Conservation (phyloP, 805 yeast species). For the Ogataea nitratoaversa region DNA sequence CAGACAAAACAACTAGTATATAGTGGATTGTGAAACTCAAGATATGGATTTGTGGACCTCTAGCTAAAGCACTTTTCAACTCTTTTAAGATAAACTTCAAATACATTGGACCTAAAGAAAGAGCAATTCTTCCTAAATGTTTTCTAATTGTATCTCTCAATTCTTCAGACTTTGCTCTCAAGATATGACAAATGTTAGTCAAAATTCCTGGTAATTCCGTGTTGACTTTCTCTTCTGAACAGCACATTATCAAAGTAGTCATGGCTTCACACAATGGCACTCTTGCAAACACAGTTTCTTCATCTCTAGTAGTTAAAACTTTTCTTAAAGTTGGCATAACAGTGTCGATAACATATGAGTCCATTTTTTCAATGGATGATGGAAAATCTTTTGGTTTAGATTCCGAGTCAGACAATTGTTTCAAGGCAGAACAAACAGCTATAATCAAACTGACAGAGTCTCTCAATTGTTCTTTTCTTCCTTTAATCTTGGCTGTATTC, state of each 20-base stretch:
- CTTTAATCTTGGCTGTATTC: constrained; percentile 17
- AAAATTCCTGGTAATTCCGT: constrained; percentile 73
- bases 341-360: constrained; percentile 48
- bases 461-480: constrained; percentile 42
- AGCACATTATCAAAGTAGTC: constrained; percentile 58
- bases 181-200: constrained; percentile 82
- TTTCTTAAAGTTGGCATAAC: constrained; percentile 59
- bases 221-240: constrained; percentile 52
- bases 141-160: constrained; percentile 83
- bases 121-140: constrained; percentile 60
- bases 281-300: constrained; percentile 70
- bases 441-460: constrained; percentile 57
- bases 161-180: constrained; percentile 81
- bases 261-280: constrained; percentile 81
- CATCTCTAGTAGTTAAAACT: constrained; percentile 61
- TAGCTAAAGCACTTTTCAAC: constrained; percentile 66
- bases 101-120: constrained; percentile 67
- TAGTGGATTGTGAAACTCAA: constrained; percentile 84
- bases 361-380: constrained; percentile 33
- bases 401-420: constrained; percentile 7
- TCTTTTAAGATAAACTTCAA: constrained; percentile 74
- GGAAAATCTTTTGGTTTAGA: constrained; percentile 32
- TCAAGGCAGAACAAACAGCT: constrained; percentile 46
- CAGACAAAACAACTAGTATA: constrained; percentile 49
- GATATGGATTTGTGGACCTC: constrained; percentile 93